These are phyloP conservation scores for Puccinia horiana DNA, from an alignment of 1,284 basidiomycete species.

Conservation along the genomic window DNA sequence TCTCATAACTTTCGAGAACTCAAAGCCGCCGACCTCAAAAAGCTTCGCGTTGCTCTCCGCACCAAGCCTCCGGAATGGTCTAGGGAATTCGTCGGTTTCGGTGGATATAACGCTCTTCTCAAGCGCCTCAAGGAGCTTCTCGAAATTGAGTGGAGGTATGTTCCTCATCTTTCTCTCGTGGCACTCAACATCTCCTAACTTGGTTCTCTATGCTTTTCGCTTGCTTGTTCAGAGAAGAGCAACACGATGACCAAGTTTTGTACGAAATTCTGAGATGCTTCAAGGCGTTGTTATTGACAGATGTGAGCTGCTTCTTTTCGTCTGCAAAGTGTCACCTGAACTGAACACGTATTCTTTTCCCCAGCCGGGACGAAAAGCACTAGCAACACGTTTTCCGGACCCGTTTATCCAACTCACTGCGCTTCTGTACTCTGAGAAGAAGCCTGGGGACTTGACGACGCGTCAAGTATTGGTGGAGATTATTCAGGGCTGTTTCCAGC, in stretches of 20 bases:
- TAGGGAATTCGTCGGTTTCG: conserved; percentile 77
- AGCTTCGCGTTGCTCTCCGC: conserved; percentile 50
- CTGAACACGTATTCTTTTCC: neutral
- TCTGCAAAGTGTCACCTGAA: neutral
- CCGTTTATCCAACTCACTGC: conserved; percentile 80
- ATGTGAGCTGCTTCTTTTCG: conserved; percentile 69
- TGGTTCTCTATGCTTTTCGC: neutral
- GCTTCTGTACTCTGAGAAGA: conserved; percentile 92
- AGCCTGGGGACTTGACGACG: conserved; percentile 86
- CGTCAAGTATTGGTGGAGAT: conserved; percentile 88
- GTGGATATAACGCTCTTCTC: conserved; percentile 81
- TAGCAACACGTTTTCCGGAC: conserved; percentile 77
- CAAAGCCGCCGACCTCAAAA: conserved; percentile 20
- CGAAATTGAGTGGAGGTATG: conserved; percentile 91
- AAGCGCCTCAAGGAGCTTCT: conserved; percentile 86
- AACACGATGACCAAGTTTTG: conserved; percentile 91
- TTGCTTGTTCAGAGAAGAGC: conserved; percentile 73
- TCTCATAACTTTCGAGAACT: conserved; percentile 24
- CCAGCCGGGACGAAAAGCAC: conserved; percentile 64
- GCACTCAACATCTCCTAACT: neutral
- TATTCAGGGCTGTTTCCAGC: conserved; percentile 75
- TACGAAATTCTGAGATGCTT: conserved; percentile 90
- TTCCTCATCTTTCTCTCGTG: conserved; percentile 22
- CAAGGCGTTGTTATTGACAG: conserved; percentile 86
- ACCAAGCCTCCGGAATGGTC: conserved; percentile 70